Base-by-base conservation (phyloP, 805 yeast genomes). In the Candida manassasensis region DNA sequence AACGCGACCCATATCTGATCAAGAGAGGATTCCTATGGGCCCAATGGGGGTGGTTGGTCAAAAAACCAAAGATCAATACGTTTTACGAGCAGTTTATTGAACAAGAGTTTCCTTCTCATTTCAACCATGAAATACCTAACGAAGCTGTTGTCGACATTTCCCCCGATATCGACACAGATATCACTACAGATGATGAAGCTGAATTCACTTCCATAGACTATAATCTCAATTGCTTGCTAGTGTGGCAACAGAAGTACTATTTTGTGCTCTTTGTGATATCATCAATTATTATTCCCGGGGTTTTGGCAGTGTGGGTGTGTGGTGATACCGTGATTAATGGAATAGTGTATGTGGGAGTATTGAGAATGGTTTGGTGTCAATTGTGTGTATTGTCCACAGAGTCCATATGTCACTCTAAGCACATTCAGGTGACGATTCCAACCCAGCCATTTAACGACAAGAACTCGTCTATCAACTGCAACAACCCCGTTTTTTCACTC, bases 21-120 rank as follows among this genome's bases (percentile, higher is more conserved):
- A 75, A 89, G 52, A 72, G 84, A 40, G 96, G 97, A 0, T 71
- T 87, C 48, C 60, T 74, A 49, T 88, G 78, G 74, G 78, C 90
- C 21, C 96, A 88, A 60, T 67, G 87, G 61, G 97, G 96, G 3
- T 89, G 96, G 95, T 72, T 84, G 63, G 53, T 87, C 21, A 66
- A 81, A 40, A 72, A 71, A 45, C 88, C 85, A 44, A 65, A 63
- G 35, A 48, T 50, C 14, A 43, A 44, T 4, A 42, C 52, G 0
- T 64, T 63, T 36, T 57, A 55, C 41, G 43, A 51, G 6, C 62
- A 60, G 15, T 59, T 62, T 36, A 52, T 63, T 14, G 66, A 64
- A 28, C 59, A 53, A 12, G 69, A 63, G 38, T 63, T 62, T 33
- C 63, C 65, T 17, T 24, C 27, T 12, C 37, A 15, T 7, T 24